Evolutionary conservation across 2,329 filamentous ascomycete species (phyloP), one percentile per base, ranked within the genome.

Genomic region (Fusarium agapanthi): DNA sequence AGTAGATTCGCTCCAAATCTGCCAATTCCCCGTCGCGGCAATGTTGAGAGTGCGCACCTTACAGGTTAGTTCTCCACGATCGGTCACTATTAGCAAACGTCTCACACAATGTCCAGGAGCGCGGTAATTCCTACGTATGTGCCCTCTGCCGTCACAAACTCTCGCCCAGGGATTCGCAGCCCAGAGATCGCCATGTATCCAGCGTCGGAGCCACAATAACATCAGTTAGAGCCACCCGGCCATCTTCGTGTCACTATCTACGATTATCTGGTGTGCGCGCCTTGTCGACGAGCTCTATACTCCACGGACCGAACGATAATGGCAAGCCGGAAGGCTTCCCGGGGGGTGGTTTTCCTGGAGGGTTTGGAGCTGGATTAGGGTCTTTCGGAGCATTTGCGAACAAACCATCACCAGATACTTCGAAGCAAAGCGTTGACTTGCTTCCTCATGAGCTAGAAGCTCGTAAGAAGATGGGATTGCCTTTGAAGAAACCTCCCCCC

Each of bases 31-130:
- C 56, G 51, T 65, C 63, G 67, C 73, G 75, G 80, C 74, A 71
- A 86, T 86, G 84, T 82, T 86, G 68, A 83, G 83, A 80, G 80
- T 81, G 73, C 81, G 81, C 70, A 67, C 79, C 75, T 82, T 80
- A 76, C 81, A 81, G 81, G 85, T 85, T 71, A 67, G 79, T 65
- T 34, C 47, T 55, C 45, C 16, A 32, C 37, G 40, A 37, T 28
- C 9, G n/a, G 15, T 32, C 35, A 28, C 15, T 51, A 14, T 22
- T 38, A 35, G 15, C 41, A 60, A 61, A 53, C 53, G 41, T 41
- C 71, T 72, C 48, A 70, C 60, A 57, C 47, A 50, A 58, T 44
- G 12, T 62, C 43, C 58, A 84, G 83, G 79, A 80, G 75, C 81
- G 78, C 67, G 76, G 78, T 73, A 79, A 80, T 76, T 78, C 80